Conservation (phyloP, 176 grass and related monocot species). For the Elymus sibiricus region DNA sequence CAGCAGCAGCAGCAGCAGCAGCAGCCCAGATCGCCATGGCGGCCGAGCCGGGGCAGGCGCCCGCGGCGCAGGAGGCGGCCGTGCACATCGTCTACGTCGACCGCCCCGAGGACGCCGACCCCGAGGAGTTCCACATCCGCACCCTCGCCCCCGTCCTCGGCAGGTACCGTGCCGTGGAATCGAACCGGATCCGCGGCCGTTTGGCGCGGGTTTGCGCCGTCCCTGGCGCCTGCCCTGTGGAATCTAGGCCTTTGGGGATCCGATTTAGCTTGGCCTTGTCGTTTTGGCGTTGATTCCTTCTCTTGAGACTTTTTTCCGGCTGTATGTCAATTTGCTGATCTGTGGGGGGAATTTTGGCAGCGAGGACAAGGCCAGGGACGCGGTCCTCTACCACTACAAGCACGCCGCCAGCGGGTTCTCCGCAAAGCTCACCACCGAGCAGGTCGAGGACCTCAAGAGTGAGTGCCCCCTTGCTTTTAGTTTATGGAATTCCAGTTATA, state of each 20-base stretch:
- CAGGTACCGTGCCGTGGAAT: constrained; percentile 26
- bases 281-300: not conserved
- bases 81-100: constrained; percentile 81
- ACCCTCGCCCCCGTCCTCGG: constrained; percentile 69
- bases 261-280: not conserved
- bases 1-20: constrained; percentile 13
- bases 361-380: constrained; percentile 68
- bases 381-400: constrained; percentile 88
- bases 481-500: not conserved
- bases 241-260: not conserved
- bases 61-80: constrained; percentile 42
- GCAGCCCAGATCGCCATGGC: constrained; percentile 27
- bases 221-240: not conserved
- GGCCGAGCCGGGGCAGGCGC: constrained; percentile 27
- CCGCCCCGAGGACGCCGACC: constrained; percentile 58
- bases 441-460: constrained; percentile 84
- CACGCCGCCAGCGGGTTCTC: constrained; percentile 84
- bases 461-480: constrained; percentile 16
- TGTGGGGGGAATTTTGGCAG: constrained; percentile 28
- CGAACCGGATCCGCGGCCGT: not conserved
- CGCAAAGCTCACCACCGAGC: constrained; percentile 63
- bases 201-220: not conserved
- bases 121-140: constrained; percentile 88
- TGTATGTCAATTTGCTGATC: constrained; percentile 15
- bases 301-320: not conserved